These are phyloP conservation scores for Penicillium desertorum DNA, from an alignment of 495 filamentous ascomycete species.

Conservation along the genomic window DNA sequence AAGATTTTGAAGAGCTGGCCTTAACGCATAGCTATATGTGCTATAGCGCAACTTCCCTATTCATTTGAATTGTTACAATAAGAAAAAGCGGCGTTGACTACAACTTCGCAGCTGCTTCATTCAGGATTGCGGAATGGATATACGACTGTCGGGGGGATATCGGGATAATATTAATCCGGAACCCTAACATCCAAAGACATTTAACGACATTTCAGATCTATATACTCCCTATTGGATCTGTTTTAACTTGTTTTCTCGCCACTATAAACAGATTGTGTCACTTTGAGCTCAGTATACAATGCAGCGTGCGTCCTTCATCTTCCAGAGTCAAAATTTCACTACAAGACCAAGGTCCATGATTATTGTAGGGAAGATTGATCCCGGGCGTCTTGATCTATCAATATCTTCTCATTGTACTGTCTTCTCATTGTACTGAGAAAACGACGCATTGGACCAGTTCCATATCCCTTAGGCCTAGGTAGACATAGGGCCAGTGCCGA, in stretches of 20 bases:
- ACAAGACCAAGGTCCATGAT: neutral
- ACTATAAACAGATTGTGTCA: neutral
- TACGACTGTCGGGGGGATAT: neutral
- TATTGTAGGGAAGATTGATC: neutral
- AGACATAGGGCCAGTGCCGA: no score
- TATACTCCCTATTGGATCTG: neutral
- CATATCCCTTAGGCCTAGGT: neutral
- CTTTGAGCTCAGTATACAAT: neutral
- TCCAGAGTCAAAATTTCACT: neutral
- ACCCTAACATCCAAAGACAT: neutral
- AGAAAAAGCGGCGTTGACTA: neutral
- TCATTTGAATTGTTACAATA: neutral
- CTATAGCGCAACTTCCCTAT: neutral
- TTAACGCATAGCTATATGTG: no score
- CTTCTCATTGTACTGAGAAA: neutral
- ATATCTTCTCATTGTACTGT: neutral
- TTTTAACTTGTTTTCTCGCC: neutral
- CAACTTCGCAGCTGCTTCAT: neutral
- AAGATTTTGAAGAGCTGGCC: neutral
- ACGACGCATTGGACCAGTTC: neutral
- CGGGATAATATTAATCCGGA: neutral
- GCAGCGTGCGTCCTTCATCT: neutral
- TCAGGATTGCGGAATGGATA: neutral
- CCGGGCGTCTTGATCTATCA: neutral
- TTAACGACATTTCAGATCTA: neutral